phyloP scores from a whole-genome alignment of 805 yeast genomes.

The Ascoidea asiatica region DNA sequence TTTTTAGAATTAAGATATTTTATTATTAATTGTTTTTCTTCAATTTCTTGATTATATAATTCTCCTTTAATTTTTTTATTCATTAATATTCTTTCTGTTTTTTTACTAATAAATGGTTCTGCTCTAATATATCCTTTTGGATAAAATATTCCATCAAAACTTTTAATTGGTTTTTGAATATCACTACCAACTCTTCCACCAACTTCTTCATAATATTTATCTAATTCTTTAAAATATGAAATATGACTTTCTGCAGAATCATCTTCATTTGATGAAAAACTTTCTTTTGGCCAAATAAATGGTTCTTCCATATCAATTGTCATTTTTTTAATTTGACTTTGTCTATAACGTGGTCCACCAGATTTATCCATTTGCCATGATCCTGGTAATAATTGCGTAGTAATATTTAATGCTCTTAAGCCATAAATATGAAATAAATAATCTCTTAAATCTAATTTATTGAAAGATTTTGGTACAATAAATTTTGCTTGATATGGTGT shows the following conservation, averaged over 20 bases:
- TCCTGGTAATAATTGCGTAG: constrained; percentile 74
- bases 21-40: constrained; percentile 23
- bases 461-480: constrained; percentile 85
- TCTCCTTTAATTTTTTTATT: constrained; percentile 25
- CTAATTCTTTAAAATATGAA: constrained; percentile 29
- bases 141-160: constrained; percentile 59
- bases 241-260: constrained; percentile 15
- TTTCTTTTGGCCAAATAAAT: constrained; percentile 82
- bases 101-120: constrained; percentile 48
- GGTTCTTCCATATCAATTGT: constrained; percentile 94
- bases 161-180: constrained; percentile 46
- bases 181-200: constrained; percentile 50
- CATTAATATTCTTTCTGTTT: constrained; percentile 28
- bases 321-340: constrained; percentile 85
- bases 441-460: constrained; percentile 89
- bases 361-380: constrained; percentile 36
- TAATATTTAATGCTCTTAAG: constrained; percentile 74
- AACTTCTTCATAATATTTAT: constrained; percentile 37
- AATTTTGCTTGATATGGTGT: constrained; percentile 96
- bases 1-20: constrained; percentile 25
- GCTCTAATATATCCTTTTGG: constrained; percentile 23
- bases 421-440: constrained; percentile 86
- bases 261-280: constrained; percentile 25
- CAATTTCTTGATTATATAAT: constrained; percentile 12
- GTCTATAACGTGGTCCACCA: constrained; percentile 55